These are phyloP conservation scores for Oehlia diaphana DNA, from an alignment of 192 early-diverging fungal species.

Conservation along the genomic window DNA sequence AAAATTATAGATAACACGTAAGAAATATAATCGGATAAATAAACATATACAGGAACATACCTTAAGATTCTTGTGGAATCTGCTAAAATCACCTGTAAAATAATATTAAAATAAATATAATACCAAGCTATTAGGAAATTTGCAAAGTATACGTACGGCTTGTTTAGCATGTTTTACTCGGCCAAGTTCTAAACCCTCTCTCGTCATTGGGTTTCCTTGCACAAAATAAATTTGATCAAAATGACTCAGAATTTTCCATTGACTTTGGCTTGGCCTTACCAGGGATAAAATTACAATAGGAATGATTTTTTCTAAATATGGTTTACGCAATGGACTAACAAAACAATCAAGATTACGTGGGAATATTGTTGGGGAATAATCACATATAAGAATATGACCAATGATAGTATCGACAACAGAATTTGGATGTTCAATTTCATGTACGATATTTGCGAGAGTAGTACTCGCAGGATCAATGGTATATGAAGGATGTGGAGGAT, in stretches of 20 bases:
- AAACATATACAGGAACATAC: neutral
- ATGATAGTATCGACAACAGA: constrained; percentile 11
- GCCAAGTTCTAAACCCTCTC: constrained; percentile 25
- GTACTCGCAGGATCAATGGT: too few relatives aligned
- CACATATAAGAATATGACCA: constrained; percentile 27
- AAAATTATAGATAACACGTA: neutral
- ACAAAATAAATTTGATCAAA: constrained; percentile 31
- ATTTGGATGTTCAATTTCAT: constrained; percentile 1
- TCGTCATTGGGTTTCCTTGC: constrained; percentile 31
- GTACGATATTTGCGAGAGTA: neutral
- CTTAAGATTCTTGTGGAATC: constrained; percentile 29
- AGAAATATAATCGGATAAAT: neutral
- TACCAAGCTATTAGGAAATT: neutral
- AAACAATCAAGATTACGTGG: constrained; percentile 32
- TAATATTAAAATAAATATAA: neutral
- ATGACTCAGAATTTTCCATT: constrained; percentile 27
- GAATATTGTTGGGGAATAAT: constrained; percentile 22
- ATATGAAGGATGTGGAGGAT: neutral
- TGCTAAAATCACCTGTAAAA: constrained; percentile 16
- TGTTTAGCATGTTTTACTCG: constrained; percentile 23
- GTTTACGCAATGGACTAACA: constrained; percentile 28
- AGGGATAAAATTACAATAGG: constrained; percentile 28
- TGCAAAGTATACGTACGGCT: neutral
- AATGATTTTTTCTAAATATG: constrained; percentile 21
- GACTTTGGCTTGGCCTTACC: constrained; percentile 19